These are phyloP conservation scores for Zygosaccharomyces pseudobailii DNA, from an alignment of 1,139 yeast genomes.

Conservation along the genomic window DNA sequence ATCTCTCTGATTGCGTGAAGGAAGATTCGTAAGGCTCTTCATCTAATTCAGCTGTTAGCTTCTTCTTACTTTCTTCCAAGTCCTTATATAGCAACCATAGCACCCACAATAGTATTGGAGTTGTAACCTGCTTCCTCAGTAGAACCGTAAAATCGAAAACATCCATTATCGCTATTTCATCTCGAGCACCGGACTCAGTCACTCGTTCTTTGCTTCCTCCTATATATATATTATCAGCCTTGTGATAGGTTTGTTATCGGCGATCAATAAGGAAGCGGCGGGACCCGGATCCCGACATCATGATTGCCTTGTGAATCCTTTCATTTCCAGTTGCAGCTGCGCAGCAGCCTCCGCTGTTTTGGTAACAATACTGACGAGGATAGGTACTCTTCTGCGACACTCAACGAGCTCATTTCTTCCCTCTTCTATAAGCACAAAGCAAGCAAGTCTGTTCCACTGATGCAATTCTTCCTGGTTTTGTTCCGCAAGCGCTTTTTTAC, in stretches of 20 bases:
- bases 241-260: neutral
- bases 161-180: neutral
- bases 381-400: constrained; percentile 24
- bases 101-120: constrained; percentile 12
- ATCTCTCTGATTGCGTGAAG: neutral
- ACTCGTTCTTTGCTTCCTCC: neutral
- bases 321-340: constrained; percentile 8
- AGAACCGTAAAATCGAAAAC: constrained; percentile 10
- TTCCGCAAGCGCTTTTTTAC: constrained; percentile 13
- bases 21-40: neutral
- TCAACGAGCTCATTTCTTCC: constrained; percentile 29
- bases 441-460: constrained; percentile 26
- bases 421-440: constrained; percentile 19
- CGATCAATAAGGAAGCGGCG: neutral
- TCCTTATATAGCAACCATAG: constrained; percentile 11
- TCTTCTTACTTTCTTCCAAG: neutral
- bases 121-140: constrained; percentile 11
- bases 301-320: constrained; percentile 17
- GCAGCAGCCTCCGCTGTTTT: neutral
- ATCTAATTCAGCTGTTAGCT: neutral
- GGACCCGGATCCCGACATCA: neutral
- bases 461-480: constrained; percentile 2
- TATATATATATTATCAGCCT: neutral
- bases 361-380: constrained; percentile 17
- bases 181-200: neutral